Base-by-base conservation (phyloP, 2,329 filamentous ascomycete species). In the Talaromyces sp. region DNA sequence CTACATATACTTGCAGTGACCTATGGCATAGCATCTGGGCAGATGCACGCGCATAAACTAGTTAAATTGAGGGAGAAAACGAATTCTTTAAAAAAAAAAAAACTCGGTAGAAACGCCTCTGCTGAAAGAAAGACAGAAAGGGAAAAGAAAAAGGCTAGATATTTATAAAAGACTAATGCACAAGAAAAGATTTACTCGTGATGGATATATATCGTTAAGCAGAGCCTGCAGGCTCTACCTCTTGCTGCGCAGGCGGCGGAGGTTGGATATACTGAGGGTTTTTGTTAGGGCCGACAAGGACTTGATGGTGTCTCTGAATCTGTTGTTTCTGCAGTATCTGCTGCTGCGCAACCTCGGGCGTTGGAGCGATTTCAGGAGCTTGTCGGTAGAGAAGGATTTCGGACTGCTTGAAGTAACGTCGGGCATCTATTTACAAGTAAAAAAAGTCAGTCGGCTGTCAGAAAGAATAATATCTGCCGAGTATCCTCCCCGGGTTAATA, bases 351-450 rank as follows among this genome's bases (percentile, higher is more conserved):
- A 77, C 72, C 59, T 75, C 72, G 14, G 75, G 73, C 7, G 75
- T 78, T n/a, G 72, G 68, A 28, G 74, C 73, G 61, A 78, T 74
- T 64, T 81, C 79, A 56, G 80, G 80, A 30, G 79, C 76, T 72
- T 98, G 95, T 67, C 95, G 88, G 81, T 90, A 98, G 58, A 99
- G 87, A 62, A 97, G 93, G 74, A 99, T 99, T 80, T 99, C 95
- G 58, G 92, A 97, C 78, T 99, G 95, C 78, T 99, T 99, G 81
- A 99, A 99, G 80, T 99, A 99, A 70, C 95, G 87, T 70, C 95
- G 88, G 56, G 95, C 95, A 76, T 99, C 95, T 93, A 76, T 99
- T 95, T 93, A 73, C 34, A 55, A 42, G 9, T 31, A 51, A 14
- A 1, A 40, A n/a, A 58, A 28, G 57, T 44, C 28, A 57, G 54